Evolutionary conservation across 2,329 filamentous ascomycete genomes (phyloP), one percentile per base, ranked within the genome.

Genomic region (Cephalotrichum gorgonifer): DNA sequence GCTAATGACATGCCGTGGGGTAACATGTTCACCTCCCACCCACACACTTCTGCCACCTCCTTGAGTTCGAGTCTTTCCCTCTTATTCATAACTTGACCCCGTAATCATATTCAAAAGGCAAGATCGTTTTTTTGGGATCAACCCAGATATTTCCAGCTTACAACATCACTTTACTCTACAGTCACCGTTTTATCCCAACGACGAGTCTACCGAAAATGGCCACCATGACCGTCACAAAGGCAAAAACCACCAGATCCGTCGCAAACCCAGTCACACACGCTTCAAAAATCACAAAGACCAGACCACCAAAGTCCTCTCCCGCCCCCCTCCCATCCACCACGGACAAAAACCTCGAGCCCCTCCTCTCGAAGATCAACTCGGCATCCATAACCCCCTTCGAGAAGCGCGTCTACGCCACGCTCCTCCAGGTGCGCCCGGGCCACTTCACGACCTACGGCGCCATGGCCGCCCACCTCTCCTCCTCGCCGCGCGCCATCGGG

Each of bases 401-500:
- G 62, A 78, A 80, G 62, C 66, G 67, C 51, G 78, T 94, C 53
- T 91, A 88, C 69, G 68, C 74, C 2, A 74, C 85, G 4, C 78
- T 94, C 3, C 83, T 84, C 59, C 85, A 88, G 59, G 86, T 95
- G 52, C 89, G 89, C 1, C 64, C 68, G 15, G 88, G 88, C 28
- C 72, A 73, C 48, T 84, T 89, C 59, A 88, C 85, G 1, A 91
- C 88, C 0, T 94, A 95, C 66, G 83, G 78, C 3, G 72, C 83
- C 2, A 70, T 95, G 48, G 80, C 88, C 0, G 72, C 72, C 8
- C 76, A 84, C 51, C 73, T 91, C 15, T 64, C 70, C 11, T 88
- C 85, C 22, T 87, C 84, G 3, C 84, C 87, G 2, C 74, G 87
- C 39, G 87, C 87, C 0, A 79, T 93, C 5, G 87, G 87, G 15